Conservation (phyloP, 257 asterid species). For the Solanum neorickii region DNA sequence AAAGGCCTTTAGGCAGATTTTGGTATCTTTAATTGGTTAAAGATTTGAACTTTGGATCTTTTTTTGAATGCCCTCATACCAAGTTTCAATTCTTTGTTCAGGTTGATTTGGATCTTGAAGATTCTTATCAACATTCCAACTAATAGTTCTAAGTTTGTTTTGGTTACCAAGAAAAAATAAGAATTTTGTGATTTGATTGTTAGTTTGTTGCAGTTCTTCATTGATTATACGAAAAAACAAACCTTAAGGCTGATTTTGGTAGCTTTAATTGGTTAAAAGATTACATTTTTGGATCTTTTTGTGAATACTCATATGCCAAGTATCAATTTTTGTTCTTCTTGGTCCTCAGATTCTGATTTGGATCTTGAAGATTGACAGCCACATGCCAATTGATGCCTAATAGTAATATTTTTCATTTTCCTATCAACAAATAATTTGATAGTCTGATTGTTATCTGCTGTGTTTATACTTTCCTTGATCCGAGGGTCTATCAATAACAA, state of each 20-base stretch:
- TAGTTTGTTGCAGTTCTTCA: neutral
- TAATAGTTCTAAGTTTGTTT: neutral
- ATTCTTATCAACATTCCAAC: neutral
- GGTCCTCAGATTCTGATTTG: neutral
- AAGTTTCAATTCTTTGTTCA: neutral
- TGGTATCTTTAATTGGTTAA: no score
- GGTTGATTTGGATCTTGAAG: neutral
- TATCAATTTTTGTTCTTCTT: neutral
- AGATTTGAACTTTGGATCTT: neutral
- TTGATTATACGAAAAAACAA: neutral
- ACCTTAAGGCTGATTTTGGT: neutral
- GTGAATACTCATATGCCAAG: neutral
- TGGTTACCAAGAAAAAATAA: neutral
- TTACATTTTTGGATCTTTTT: neutral
- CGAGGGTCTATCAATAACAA: neutral
- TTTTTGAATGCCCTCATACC: neutral
- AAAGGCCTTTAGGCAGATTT: no score
- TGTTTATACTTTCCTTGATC: neutral
- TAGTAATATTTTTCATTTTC: neutral
- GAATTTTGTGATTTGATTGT: neutral
- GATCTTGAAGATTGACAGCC: neutral
- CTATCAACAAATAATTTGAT: neutral
- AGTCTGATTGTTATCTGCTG: neutral
- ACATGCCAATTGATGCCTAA: neutral
- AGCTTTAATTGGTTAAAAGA: neutral